Conservation (phyloP, 257 asterid genomes). For the Penstemon eatonii region DNA sequence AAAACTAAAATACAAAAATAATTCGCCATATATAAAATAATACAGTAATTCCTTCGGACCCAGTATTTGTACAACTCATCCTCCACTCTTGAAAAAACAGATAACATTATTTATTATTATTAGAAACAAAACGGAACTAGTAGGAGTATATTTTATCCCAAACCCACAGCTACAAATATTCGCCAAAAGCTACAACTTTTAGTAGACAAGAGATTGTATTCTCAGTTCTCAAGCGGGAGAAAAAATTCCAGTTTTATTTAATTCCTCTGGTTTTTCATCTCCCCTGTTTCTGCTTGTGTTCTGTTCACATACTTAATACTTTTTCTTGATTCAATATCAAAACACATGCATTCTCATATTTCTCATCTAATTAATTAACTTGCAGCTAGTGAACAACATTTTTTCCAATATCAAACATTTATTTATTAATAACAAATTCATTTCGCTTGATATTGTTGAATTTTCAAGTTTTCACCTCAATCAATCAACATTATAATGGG, state of each 20-base stretch:
- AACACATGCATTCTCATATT: neutral
- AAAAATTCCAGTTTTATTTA: neutral
- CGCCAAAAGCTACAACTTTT: neutral
- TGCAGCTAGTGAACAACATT: neutral
- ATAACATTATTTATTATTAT: constrained; percentile 2
- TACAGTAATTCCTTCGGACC: constrained; percentile 14
- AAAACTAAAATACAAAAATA: neutral
- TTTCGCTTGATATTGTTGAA: constrained; percentile 24
- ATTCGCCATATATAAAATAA: neutral
- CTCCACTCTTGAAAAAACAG: neutral
- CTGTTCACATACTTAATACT: neutral
- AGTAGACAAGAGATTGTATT: constrained; percentile 11
- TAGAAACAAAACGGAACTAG: neutral
- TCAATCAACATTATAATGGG: constrained; percentile 20
- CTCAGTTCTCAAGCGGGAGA: neutral
- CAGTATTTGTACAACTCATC: constrained; percentile 7
- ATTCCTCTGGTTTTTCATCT: neutral
- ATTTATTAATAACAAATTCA: no score
- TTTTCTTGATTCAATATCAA: neutral
- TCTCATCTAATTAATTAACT: no score
- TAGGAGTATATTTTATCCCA: constrained; percentile 24
- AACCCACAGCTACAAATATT: constrained; percentile 31
- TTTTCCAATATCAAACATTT: constrained; percentile 17
- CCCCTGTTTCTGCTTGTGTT: constrained; percentile 1
- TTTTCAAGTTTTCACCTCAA: neutral